Evolutionary conservation across 2,329 filamentous ascomycete species (phyloP), one percentile per base, ranked within the genome.

Genomic region (Rutstroemia sp.): DNA sequence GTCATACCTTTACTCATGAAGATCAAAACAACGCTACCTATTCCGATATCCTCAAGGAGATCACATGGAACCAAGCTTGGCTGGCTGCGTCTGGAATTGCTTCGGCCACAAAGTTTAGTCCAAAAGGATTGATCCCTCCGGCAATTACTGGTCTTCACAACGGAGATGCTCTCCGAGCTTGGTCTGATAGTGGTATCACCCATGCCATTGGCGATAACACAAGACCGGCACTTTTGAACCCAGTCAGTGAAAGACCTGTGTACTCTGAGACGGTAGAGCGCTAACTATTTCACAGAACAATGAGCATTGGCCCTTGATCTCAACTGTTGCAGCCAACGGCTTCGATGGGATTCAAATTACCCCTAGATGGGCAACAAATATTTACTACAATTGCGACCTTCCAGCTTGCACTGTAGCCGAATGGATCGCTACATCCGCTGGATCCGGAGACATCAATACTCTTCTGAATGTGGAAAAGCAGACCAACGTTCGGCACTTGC

Each of bases 171-270:
- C 76, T 85, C 48, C 70, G 70, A 52, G 82, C 79, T 6, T 85
- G 80, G 80, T 72, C 73, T 63, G 78, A 82, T 46, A 80, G 80
- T 57, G 80, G 81, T n/a, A 78, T 84, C 61, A 72, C 67, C 17
- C 77, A 80, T 61, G 81, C 79, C 51, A 80, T 85, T n/a, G 82
- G 82, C 39, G 82, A 85, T 67, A 85, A 84, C 69, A 84, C 81
- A 2, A 75, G 82, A 8, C 72, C 80, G 0, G 69, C 72, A 4
- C 72, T 85, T 6, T 67, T 78, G 57, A 84, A 83, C 65, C 64
- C 68, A 34, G 61, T 77, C 56, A 82, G 75, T 70, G 25, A 25
- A 34, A 5, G 14, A 34, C 3, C 9, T 9, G 5, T n/a, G 38
- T 48, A 34, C 25, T 34, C 25, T 8, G 30, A 19, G 27, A 38